phyloP scores from a whole-genome alignment of 768 basidiomycete genomes.

The Hypsizygus marmoreus region DNA sequence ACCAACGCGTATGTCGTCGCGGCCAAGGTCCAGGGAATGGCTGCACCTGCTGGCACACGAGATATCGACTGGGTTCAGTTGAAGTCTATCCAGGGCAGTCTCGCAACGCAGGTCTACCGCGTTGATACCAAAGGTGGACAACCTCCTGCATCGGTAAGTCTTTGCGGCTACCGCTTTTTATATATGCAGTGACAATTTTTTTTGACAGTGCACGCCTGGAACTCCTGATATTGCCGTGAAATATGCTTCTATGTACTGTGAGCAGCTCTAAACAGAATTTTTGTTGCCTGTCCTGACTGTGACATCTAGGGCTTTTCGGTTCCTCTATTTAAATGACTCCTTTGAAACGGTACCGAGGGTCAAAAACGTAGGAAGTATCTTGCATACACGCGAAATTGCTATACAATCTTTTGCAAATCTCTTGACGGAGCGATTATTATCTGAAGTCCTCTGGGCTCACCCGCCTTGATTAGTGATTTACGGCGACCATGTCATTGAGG shows the following conservation, averaged over 20 bases:
- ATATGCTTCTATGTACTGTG: conserved; percentile 56
- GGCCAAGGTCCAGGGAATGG: conserved; percentile 40
- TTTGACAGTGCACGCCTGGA: conserved; percentile 39
- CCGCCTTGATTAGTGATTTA: no score
- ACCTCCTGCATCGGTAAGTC: conserved; percentile 49
- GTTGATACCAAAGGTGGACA: conserved; percentile 54
- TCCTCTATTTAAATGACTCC: conserved; percentile 9
- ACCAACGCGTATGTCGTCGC: conserved; percentile 49
- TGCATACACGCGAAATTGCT: no score
- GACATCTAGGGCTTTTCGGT: conserved; percentile 23
- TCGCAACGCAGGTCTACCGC: conserved; percentile 55
- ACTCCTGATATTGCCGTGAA: conserved; percentile 45
- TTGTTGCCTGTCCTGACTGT: background rate
- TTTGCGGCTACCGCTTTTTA: background rate
- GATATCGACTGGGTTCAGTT: conserved; percentile 63
- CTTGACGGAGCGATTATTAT: no score
- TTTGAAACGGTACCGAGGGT: no score
- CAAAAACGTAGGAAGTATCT: no score
- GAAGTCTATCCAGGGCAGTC: conserved; percentile 42
- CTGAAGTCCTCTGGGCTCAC: no score
- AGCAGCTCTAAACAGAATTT: conserved; percentile 23
- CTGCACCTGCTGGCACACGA: conserved; percentile 38
- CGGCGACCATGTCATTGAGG: no score
- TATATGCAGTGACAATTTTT: conserved; percentile 1
- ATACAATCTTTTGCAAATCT: no score